Percentiles rank a stretch among this genome's conserved stretches.
These are phyloP conservation scores for Ilyonectria destructans DNA, from an alignment of 2,329 filamentous ascomycete species.

Conservation along the genomic window DNA sequence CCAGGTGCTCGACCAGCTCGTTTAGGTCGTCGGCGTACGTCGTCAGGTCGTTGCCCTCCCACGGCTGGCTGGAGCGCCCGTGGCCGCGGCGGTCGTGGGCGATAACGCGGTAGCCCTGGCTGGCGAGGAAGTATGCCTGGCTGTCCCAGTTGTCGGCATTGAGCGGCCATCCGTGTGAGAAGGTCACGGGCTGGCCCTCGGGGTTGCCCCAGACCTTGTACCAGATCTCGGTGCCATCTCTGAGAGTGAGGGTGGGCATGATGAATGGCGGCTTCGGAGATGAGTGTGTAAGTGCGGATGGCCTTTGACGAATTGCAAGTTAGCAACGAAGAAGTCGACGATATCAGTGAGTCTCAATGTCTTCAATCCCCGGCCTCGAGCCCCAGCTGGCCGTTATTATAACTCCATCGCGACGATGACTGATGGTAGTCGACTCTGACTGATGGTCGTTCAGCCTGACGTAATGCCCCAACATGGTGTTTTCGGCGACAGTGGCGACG, in stretches of 20 bases:
- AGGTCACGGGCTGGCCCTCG: constrained; percentile 50
- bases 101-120: constrained; percentile 52
- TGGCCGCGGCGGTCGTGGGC: constrained; percentile 55
- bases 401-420: constrained; percentile 12
- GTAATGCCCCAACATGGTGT: constrained; percentile 26
- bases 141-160: constrained; percentile 53
- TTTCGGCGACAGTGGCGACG: constrained; percentile 16
- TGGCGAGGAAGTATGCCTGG: constrained; percentile 50
- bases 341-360: neutral
- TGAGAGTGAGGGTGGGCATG: constrained; percentile 56
- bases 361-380: neutral
- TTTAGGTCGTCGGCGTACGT: constrained; percentile 51
- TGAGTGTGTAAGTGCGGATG: neutral
- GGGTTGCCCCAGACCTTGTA: constrained; percentile 62
- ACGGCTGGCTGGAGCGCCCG: constrained; percentile 51
- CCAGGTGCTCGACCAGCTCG: constrained; percentile 50
- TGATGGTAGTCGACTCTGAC: constrained; percentile 13
- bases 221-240: constrained; percentile 56
- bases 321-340: neutral
- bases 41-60: constrained; percentile 48
- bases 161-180: constrained; percentile 58
- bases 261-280: neutral
- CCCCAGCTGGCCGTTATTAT: neutral
- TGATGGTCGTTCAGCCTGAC: constrained; percentile 16
- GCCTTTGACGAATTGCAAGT: neutral